Base-by-base conservation (phyloP, 257 asterid genomes). In the Verbena officinalis region DNA sequence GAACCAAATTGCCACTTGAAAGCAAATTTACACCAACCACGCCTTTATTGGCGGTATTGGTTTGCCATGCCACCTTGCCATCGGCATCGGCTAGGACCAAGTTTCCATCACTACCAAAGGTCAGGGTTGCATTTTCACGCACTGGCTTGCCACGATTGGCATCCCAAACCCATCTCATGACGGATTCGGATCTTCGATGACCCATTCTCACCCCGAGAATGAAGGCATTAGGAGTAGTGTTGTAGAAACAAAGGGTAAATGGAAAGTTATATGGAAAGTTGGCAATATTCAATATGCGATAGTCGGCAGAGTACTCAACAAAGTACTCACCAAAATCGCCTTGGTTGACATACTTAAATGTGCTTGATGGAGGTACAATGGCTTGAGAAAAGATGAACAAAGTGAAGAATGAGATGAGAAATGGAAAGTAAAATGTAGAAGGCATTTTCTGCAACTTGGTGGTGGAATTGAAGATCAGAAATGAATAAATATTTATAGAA, bases 1-100 rank as follows among this genome's bases (percentile, higher is more conserved):
- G 56, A 10, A 77, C 82, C 62, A 77, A 31, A 44, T 77, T 77
- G n/a, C 82, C 82, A 49, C 69, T 69, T 44, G 61, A 63, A 1
- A 65, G 67, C 51, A 73, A 16, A 49, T 70, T 40, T 36, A 77
- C 27, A 5, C 79, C 79, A 24, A 49, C 71, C 23, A 69, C 83
- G 24, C 50, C 79, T 27, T 60, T 59, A 43, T 55, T 45, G 40
- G 78, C 55, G 2, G 83, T 73, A 6, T 42, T 51, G 0, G 62
- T 77, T 19, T 73, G 79, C 74, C 76, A 73, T 0, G 39, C 73
- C 9, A 73, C 38, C 5, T 58, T 53, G 44, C 83, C 83, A 36
- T 65, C 55, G 7, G 31, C 63, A 4, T 77, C 74, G 8, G 71
- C 73, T 27, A 77, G 38, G 50, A 69, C 74, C 10, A 77, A 60